Evolutionary conservation across 2,329 filamentous ascomycete species (phyloP), one percentile per base, ranked within the genome.

Genomic region (Ceratocystis harringtonii): DNA sequence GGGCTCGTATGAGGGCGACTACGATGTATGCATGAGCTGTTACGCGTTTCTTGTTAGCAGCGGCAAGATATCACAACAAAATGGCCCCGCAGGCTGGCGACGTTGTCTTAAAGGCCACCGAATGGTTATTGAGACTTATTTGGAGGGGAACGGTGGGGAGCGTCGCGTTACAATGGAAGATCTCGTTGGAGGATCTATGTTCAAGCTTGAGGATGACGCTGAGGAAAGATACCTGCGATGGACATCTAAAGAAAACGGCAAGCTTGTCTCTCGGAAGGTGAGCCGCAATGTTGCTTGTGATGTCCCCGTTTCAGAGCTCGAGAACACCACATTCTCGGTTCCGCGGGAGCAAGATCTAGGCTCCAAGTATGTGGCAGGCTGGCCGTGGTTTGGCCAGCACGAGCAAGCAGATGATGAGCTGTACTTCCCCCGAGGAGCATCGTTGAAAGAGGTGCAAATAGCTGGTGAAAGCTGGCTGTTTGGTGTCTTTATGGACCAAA

Each of bases 381-480:
- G 90, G 88, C 81, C 84, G 3, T 95, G 90, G 80, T 92, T 87
- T 71, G 90, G 90, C 0, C 81, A 81, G 1, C 75, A 79, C 0
- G 43, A 66, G 19, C 68, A 68, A 0, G 82, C 82, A 1, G 78
- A 78, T 22, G 89, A 96, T 72, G 92, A 97, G 75, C 76, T 97
- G 50, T 75, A 86, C 68, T 96, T 97, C 70, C 92, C 92, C 0
- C 85, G 85, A 62, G 86, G 88, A 8, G 91, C 92, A 0, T 89
- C 94, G 74, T 82, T 97, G 15, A 80, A 81, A 5, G 92, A 97
- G 76, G 84, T 88, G 45, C 87, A 92, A 73, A 88, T 94, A 73
- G 84, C 95, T 61, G 96, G 96, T 73, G 89, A 87, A 19, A 91
- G 96, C 73, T 97, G 92, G 92, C 91, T 82, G 71, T 88, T 87